A percentile compares a stretch with the other conserved stretches of the same genome.
Conservation (phyloP, 176 grass and related monocot genomes). For the Aegilops speltoides region DNA sequence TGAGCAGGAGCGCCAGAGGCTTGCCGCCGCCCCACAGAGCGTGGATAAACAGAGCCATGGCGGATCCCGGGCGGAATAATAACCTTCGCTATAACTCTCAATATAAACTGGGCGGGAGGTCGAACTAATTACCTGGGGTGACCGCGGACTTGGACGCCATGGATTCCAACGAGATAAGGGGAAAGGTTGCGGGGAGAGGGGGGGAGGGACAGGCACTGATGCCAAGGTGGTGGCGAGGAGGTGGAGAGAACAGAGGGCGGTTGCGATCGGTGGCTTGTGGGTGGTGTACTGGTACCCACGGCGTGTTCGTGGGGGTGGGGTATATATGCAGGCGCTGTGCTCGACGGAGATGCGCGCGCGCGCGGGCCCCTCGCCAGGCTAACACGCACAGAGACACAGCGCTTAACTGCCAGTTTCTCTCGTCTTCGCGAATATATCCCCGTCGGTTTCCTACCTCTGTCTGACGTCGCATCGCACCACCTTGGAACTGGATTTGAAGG, state of each 20-base stretch:
- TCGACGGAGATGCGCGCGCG: neutral
- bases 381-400: neutral
- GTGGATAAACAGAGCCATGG: neutral
- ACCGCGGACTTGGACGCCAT: conserved; percentile 30
- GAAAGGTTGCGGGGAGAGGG: neutral
- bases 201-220: neutral
- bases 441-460: no score
- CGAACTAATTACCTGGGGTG: neutral
- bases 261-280: neutral
- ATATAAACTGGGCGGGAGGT: neutral
- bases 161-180: neutral
- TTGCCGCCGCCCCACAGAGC: neutral
- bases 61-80: neutral
- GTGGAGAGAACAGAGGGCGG: neutral
- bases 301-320: neutral
- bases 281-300: neutral
- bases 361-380: neutral
- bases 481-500: no score
- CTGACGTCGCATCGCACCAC: no score
- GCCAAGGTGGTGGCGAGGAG: neutral
- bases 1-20: neutral
- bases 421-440: neutral
- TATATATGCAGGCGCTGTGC: no score
- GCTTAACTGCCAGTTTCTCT: no score
- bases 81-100: no score